Base-by-base conservation (phyloP, 345 rosid species). In the Trapa bicornis region DNA sequence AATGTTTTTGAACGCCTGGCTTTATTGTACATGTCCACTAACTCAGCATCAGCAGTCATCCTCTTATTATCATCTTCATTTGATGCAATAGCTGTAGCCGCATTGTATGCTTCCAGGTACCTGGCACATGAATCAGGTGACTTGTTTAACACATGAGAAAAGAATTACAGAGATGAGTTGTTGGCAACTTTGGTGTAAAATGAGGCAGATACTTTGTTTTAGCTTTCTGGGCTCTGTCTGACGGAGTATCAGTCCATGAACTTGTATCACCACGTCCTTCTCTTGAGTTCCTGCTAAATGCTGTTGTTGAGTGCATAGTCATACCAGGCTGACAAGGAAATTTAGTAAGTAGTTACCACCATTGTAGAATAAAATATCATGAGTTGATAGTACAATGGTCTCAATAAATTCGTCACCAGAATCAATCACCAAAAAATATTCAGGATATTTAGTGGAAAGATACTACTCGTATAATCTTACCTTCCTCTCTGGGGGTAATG, bases 191-290 rank as follows among this genome's bases (percentile, higher is more conserved):
- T 9, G 35, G n/a, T 3, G 64, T 47, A 47, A 43, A 35, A 57
- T 11, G 3, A 35, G 37, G 36, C 32, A 74, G 65, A 0, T 74
- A 90, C 97, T 84, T 87, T 80, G 76, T 88, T 81, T 93, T 89
- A 65, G 97, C 97, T 76, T 88, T 88, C 72, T 87, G 83, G 61
- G 97, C 94, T 80, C 87, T 83, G 68, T 90, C 96, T 62, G 75
- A 80, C 57, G 98, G 98, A 57, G 92, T 83, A 77, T 88, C 98
- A 2, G 94, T 93, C 98, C 97, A 93, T 14, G 38, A 80, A 61
- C 81, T 83, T n/a, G 97, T 84, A 73, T 93, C 98, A 38, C 97
- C 97, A 0, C 97, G 94, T 37, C 96, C 97, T 80, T 86, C 87
- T 78, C 79, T 89, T 17, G 86, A 2, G 48, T 70, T 72, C 77